Conservation (phyloP, 108 stramenopile genomes). For the Skeletonema marinoi region DNA sequence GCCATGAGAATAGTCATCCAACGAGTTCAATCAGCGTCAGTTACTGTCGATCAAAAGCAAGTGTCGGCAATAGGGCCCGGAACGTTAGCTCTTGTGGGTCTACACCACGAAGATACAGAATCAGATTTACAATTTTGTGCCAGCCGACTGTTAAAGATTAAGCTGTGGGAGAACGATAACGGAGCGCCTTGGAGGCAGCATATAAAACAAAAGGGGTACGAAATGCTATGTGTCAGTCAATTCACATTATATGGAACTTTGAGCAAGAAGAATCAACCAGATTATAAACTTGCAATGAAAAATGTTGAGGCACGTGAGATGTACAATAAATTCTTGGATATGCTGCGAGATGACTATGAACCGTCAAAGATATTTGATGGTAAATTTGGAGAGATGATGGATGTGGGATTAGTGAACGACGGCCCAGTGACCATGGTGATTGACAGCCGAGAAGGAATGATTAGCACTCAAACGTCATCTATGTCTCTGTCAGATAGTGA, state of each 20-base stretch:
- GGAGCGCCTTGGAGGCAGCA: conserved; percentile 77
- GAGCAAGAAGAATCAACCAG: conserved; percentile 84
- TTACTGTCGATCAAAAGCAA: conserved; percentile 66
- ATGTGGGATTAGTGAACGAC: conserved; percentile 84
- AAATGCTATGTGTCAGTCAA: conserved; percentile 83
- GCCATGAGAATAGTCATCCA: conserved; percentile 87
- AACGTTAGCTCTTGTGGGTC: conserved; percentile 71
- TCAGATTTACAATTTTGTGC: conserved; percentile 78
- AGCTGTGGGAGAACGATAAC: conserved; percentile 81
- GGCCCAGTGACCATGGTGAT: conserved; percentile 90
- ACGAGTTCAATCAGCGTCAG: conserved; percentile 88
- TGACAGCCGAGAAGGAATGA: conserved; percentile 57
- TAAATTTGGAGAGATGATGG: conserved; percentile 91
- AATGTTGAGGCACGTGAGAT: conserved; percentile 54
- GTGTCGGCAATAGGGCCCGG: conserved; percentile 84
- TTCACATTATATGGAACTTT: conserved; percentile 88
- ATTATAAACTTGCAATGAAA: conserved; percentile 89
- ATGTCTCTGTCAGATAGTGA: conserved; percentile 15
- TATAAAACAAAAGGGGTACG: conserved; percentile 68
- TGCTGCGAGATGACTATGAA: conserved; percentile 67
- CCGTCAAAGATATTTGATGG: conserved; percentile 73
- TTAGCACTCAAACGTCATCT: conserved; percentile 10
- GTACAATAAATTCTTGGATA: conserved; percentile 69
- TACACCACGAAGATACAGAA: conserved; percentile 72
- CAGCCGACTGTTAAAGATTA: conserved; percentile 65